These are phyloP conservation scores for Trichomonascus vanleenenianus DNA, from an alignment of 805 yeast genomes.

Conservation along the genomic window DNA sequence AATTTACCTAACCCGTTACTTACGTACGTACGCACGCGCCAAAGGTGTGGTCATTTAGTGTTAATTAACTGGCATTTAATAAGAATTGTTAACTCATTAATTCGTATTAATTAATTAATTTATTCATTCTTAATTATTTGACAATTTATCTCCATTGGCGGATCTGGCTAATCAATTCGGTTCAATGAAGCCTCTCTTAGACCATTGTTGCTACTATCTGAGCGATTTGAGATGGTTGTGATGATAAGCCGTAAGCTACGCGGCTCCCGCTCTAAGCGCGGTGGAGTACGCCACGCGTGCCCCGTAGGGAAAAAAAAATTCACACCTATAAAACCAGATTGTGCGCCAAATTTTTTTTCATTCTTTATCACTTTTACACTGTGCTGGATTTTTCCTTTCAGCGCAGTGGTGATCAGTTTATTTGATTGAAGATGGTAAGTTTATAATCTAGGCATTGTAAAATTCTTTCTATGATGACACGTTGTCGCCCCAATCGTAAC, in stretches of 20 bases:
- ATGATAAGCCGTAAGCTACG: neutral
- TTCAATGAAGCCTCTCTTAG: neutral
- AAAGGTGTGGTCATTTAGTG: neutral
- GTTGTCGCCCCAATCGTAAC: slow-evolving; percentile 75
- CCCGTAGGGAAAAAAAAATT: slow-evolving; percentile 1
- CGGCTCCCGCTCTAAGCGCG: neutral
- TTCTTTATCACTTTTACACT: neutral
- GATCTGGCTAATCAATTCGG: neutral
- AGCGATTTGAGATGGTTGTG: neutral
- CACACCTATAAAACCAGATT: neutral
- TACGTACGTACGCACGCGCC: neutral
- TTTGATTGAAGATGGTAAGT: neutral
- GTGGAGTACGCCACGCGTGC: neutral
- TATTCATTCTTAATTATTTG: too few relatives aligned
- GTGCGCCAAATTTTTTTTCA: neutral
- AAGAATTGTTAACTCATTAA: too few relatives aligned
- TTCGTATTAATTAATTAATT: too few relatives aligned
- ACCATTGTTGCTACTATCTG: neutral
- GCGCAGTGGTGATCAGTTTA: neutral
- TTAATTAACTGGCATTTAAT: neutral
- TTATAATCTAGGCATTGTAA: neutral
- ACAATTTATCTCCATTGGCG: neutral
- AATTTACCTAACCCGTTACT: neutral
- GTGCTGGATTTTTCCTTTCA: neutral
- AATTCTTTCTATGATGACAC: slow-evolving; percentile 43